Base-by-base conservation (phyloP, 208 protist species). In the Strigomonas oncopelti region DNA sequence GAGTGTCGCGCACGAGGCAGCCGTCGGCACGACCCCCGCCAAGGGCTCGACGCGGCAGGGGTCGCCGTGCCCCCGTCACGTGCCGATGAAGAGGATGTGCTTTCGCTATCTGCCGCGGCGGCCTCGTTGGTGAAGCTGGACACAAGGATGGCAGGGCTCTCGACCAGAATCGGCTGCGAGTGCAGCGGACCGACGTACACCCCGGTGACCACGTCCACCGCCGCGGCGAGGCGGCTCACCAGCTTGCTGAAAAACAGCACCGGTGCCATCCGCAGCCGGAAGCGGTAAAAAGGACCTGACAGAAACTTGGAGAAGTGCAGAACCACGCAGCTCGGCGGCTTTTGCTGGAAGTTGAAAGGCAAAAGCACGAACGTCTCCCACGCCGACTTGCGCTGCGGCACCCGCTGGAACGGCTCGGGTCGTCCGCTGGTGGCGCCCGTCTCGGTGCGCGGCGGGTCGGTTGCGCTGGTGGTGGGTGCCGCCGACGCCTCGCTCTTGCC, bases 221-320 rank as follows among this genome's bases (percentile, higher is more conserved):
- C 42, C 42, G 42, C 42, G 13, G 42, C 42, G 45, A 92, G 65
- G 22, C 89, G 84, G 56, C 75, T 77, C 11, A 87, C 48, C 24
- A 95, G 66, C 65, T 84, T 82, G 18, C 86, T 53, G 48, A 95
- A 95, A 59, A 95, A 95, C 58, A 83, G 72, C 29, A 75, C 76
- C 29, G 89, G 89, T 22, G 90, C 74, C 57, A 92, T 81, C 66
- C 77, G 80, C 34, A 95, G 78, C 24, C 65, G 89, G 56, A 95
- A 91, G 29, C 88, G 80, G 73, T 91, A 92, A 54, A 92, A 92
- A 0, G 89, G 89, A 0, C 89, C 89, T 14, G 79, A 82, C 11
- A 95, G 78, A 32, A 90, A 81, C 27, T 74, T 77, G 31, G 84
- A 67, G 51, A 90, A 56, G 51, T 88, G 70, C 63, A 75, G 38